Base-by-base conservation (phyloP, 768 basidiomycete genomes). In the Leucosporidium yakuticum region DNA sequence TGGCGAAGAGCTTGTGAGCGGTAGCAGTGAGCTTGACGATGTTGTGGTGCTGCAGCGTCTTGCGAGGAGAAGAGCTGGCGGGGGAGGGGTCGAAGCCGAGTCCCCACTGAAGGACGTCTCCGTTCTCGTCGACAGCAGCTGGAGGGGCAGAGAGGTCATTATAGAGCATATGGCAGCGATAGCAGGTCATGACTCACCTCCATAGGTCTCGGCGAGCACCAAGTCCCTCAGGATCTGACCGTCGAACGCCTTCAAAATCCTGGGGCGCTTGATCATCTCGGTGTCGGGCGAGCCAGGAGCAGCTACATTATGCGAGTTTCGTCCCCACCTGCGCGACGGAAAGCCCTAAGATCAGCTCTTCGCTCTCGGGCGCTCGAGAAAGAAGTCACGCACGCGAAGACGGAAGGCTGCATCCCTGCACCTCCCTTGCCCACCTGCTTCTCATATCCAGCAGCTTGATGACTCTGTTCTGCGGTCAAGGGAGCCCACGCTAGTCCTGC, bases 31-130 rank as follows among this genome's bases (percentile, higher is more conserved):
- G 61, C 53, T 62, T 25, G 48, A 74, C 51, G 48, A 75, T 56
- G 68, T 76, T 64, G 31, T 68, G 60, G 12, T 68, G 68, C 11
- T 17, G 27, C 7, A 73, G 44, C 1, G 71, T 75, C 1, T 69
- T 31, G 20, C 32, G 57, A 12, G 57, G 57, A 4, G 19, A 21
- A 56, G 78, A 60, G 21, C 77, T 71, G 65, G 68, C 6, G 78
- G 69, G 21, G 69, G 76, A 69, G 21, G 81, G 81, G 70, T 82
- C 82, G 77, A 86, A 88, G 0, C 83, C 86, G 51, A 82, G 81
- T 0, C 90, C 90, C 90, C 90, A 92, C 73, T 91, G 89, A 74
- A 89, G 88, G 4, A 90, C 86, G 73, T 93, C 87, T 31, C 90
- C 91, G 47, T 84, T 82, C 12, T 85, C 85, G 74, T 91, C 89